These are phyloP conservation scores for Ogataea glucozyma DNA, from an alignment of 805 yeast genomes.

Conservation along the genomic window DNA sequence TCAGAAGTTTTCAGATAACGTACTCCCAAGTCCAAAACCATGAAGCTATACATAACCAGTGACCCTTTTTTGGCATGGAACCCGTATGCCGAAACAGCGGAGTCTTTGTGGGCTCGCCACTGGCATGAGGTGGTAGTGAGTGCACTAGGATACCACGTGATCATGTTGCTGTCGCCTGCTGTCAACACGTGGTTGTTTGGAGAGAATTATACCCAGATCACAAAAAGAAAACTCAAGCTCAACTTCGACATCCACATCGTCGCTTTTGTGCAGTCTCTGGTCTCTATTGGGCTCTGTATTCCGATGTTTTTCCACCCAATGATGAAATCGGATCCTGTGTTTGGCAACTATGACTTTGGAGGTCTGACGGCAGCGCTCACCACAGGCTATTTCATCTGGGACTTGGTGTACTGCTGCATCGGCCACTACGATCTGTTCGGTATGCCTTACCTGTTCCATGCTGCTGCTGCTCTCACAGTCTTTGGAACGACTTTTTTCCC, in stretches of 20 bases:
- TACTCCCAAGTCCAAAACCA: too few species aligned
- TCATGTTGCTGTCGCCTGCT: slow-evolving; percentile 55
- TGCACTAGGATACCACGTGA: slow-evolving; percentile 55
- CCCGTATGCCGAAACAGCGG: slow-evolving; percentile 49
- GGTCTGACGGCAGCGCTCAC: slow-evolving; percentile 74
- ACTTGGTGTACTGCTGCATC: slow-evolving; percentile 63
- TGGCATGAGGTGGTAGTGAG: slow-evolving; percentile 74
- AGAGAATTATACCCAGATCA: slow-evolving; percentile 49
- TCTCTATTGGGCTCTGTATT: slow-evolving; percentile 57
- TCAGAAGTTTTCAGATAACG: too few species aligned
- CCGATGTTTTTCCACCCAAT: slow-evolving; percentile 66
- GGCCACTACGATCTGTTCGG: slow-evolving; percentile 71
- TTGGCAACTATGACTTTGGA: slow-evolving; percentile 74
- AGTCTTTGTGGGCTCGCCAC: slow-evolving; percentile 50
- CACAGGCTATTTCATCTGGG: slow-evolving; percentile 92
- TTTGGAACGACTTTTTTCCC: slow-evolving; percentile 67
- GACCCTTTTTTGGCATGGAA: slow-evolving; percentile 47
- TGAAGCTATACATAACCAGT: slow-evolving; percentile 27
- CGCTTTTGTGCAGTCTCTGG: slow-evolving; percentile 77
- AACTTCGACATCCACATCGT: slow-evolving; percentile 92
- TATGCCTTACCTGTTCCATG: slow-evolving; percentile 78
- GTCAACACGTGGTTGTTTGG: slow-evolving; percentile 54
- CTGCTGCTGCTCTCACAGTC: slow-evolving; percentile 75
- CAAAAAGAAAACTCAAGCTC: slow-evolving; percentile 46
- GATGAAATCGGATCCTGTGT: slow-evolving; percentile 50